A percentile compares a stretch with the other conserved stretches of the same genome.
phyloP scores from a whole-genome alignment of 176 grass and related monocot genomes.

The Musa acuminata region DNA sequence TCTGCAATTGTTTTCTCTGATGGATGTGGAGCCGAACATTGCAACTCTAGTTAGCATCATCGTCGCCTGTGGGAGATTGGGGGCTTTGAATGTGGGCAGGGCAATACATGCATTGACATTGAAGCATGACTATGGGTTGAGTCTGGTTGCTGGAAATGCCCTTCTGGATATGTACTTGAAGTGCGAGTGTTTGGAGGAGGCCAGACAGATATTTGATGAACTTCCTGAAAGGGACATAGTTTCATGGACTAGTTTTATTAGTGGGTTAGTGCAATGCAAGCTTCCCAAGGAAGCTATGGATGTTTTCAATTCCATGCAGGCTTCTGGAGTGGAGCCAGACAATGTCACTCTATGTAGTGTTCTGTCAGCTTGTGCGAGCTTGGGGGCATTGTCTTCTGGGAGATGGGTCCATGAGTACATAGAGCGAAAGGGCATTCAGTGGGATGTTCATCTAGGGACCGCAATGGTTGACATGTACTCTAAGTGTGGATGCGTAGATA shows the following conservation, averaged over 20 bases:
- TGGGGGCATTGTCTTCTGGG: constrained; percentile 26
- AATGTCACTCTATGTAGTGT: constrained; percentile 34
- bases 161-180: constrained; percentile 46
- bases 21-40: constrained; percentile 22
- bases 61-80: constrained; percentile 29
- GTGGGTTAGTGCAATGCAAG: constrained; percentile 42
- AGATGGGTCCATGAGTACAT: constrained; percentile 46
- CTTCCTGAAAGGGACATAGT: constrained; percentile 28
- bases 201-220: constrained; percentile 25
- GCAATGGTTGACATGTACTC: constrained; percentile 38
- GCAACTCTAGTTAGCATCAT: constrained; percentile 25
- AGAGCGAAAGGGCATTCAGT: constrained; percentile 29
- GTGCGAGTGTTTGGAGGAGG: constrained; percentile 28
- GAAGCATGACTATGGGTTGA: constrained; percentile 21
- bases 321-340: constrained; percentile 29
- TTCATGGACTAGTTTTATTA: constrained; percentile 41
- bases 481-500: constrained; percentile 36
- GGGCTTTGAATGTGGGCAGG: constrained; percentile 11
- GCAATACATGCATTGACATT: constrained; percentile 23
- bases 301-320: constrained; percentile 35
- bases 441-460: constrained; percentile 49
- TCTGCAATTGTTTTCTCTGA: constrained; percentile 16
- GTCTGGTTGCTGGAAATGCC: constrained; percentile 25
- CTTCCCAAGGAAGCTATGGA: constrained; percentile 23
- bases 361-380: constrained; percentile 39